Evolutionary conservation across 2,329 filamentous ascomycete species (phyloP).

Genomic region (Nigrograna mackinnonii): DNA sequence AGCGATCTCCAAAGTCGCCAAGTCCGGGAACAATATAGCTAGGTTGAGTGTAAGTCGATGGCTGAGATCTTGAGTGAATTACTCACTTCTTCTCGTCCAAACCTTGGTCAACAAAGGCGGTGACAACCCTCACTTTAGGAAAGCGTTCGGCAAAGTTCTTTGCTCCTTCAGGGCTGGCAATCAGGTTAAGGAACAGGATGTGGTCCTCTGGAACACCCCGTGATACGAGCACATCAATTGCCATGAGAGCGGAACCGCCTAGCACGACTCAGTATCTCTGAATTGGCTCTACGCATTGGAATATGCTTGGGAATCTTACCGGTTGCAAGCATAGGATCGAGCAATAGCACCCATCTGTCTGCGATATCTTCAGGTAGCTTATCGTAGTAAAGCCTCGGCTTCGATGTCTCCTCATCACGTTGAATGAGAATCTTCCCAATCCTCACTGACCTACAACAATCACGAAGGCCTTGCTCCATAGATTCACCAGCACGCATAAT

Average conservation of each 20-base stretch:
- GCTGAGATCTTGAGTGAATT: background rate
- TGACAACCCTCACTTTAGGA: slow-evolving; percentile 87
- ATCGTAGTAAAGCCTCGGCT: slow-evolving; percentile 95
- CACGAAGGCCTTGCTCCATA: slow-evolving; percentile 95
- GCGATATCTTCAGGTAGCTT: slow-evolving; percentile 95
- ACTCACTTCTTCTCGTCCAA: slow-evolving; percentile 95
- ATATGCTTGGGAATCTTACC: slow-evolving; percentile 64
- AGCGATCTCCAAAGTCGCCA: slow-evolving; percentile 93
- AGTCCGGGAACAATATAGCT: slow-evolving; percentile 95
- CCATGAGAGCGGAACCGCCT: slow-evolving; percentile 97
- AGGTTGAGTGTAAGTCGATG: slow-evolving; percentile 5
- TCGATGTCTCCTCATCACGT: slow-evolving; percentile 89
- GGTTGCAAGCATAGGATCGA: slow-evolving; percentile 99
- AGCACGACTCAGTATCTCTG: slow-evolving; percentile 13
- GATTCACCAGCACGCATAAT: slow-evolving; percentile 98
- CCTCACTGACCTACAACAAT: slow-evolving; percentile 96
- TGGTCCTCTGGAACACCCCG: slow-evolving; percentile 92
- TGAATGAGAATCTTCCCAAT: slow-evolving; percentile 99
- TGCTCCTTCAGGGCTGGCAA: slow-evolving; percentile 94
- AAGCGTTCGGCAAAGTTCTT: slow-evolving; percentile 87
- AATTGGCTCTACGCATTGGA: no score
- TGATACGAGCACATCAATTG: slow-evolving; percentile 87
- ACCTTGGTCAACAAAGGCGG: slow-evolving; percentile 95
- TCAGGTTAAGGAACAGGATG: slow-evolving; percentile 94
- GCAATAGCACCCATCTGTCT: slow-evolving; percentile 85